phyloP scores from a whole-genome alignment of 139 green algal species.

The Zygnema cylindricum region DNA sequence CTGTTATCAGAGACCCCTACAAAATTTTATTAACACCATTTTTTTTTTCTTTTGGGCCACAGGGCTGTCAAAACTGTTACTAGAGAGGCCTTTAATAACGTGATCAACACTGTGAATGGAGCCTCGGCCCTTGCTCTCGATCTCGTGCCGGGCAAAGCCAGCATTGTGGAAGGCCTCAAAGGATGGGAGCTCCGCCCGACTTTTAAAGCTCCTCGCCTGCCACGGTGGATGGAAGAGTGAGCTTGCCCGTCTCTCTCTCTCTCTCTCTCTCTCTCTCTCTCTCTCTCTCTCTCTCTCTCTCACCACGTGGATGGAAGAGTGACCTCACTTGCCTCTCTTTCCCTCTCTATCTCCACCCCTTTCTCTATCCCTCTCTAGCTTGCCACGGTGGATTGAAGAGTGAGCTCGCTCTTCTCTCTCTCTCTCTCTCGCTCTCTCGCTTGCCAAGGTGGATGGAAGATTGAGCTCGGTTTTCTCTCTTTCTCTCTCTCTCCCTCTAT shows the following conservation, averaged over 20 bases:
- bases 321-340: neutral
- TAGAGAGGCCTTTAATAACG: conserved; percentile 59
- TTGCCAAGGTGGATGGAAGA: neutral
- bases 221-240: conserved; percentile 46
- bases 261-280: neutral
- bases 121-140: conserved; percentile 27
- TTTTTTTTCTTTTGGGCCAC: neutral
- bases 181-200: conserved; percentile 41
- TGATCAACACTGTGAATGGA: conserved; percentile 57
- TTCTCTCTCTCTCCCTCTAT: no score
- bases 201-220: conserved; percentile 22
- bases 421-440: no score
- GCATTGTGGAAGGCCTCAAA: conserved; percentile 19
- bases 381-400: no score
- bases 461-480: neutral
- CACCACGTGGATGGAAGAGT: neutral
- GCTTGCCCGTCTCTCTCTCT: neutral
- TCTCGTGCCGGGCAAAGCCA: conserved; percentile 17
- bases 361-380: no score
- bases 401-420: no score
- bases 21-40: neutral
- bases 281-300: neutral
- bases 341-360: no score
- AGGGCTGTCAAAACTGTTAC: conserved; percentile 59
- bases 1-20: no score